phyloP scores from a whole-genome alignment of 2,329 filamentous ascomycete species.

The Cladophialophora exuberans region DNA sequence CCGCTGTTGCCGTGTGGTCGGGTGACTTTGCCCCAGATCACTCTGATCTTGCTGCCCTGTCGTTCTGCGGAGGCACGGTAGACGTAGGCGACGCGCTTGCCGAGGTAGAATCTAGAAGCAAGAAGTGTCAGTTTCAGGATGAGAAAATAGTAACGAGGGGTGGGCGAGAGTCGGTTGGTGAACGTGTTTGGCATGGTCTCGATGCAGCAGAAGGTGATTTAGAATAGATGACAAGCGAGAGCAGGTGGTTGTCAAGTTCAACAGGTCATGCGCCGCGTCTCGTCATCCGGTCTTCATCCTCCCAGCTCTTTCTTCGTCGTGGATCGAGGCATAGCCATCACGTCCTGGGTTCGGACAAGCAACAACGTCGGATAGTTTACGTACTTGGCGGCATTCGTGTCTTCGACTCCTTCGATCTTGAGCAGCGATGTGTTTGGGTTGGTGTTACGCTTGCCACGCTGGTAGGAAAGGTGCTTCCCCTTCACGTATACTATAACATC shows the following conservation, averaged over 20 bases:
- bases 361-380: conserved; percentile 36
- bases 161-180: too few relatives aligned
- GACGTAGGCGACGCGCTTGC: conserved; percentile 98
- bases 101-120: conserved; percentile 77
- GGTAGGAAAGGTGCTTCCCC: conserved; percentile 98
- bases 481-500: conserved; percentile 81
- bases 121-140: conserved; percentile 13
- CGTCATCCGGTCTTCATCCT: too few relatives aligned
- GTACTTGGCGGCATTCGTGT: conserved; percentile 84
- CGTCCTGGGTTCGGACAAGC: too few relatives aligned
- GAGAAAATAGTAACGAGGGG: not conserved
- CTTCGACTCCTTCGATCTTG: conserved; percentile 98
- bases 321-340: too few relatives aligned
- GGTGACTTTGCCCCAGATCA: conserved; percentile 99
- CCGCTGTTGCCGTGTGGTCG: conserved; percentile 97
- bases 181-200: too few relatives aligned
- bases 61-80: conserved; percentile 95
- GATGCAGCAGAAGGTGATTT: too few relatives aligned
- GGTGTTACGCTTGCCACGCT: conserved; percentile 90
- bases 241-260: too few relatives aligned
- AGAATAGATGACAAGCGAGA: too few relatives aligned
- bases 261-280: too few relatives aligned
- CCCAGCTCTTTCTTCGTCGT: too few relatives aligned
- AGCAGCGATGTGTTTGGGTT: conserved; percentile 90
- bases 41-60: conserved; percentile 96